Evolutionary conservation across 2,329 filamentous ascomycete genomes (phyloP).

Genomic region (Sporothrix brasiliensis): DNA sequence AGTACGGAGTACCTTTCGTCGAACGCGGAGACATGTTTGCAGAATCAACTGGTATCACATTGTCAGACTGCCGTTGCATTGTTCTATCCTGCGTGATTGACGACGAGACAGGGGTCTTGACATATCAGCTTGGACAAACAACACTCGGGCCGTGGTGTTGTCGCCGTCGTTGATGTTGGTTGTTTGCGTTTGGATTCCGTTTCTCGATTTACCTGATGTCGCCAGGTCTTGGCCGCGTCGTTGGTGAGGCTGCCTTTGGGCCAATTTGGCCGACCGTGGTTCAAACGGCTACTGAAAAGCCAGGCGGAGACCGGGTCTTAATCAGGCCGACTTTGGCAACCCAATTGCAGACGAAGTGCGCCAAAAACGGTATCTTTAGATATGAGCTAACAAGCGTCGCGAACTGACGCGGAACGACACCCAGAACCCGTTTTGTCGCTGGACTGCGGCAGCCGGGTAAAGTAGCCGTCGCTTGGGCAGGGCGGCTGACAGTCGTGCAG

Average conservation of each 20-base stretch:
- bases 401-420: no score
- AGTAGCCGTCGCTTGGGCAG: no score
- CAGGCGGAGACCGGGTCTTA: not conserved
- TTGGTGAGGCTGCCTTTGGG: not conserved
- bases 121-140: not conserved
- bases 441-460: no score
- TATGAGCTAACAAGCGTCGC: not conserved
- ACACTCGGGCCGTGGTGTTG: constrained; percentile 1
- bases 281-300: not conserved
- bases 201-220: not conserved
- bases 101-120: not conserved
- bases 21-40: not conserved
- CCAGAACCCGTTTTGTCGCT: no score
- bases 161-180: not conserved
- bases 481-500: no score
- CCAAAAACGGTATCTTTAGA: not conserved
- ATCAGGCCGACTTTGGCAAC: not conserved
- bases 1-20: no score
- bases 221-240: not conserved
- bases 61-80: no score
- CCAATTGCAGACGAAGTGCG: no score
- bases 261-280: not conserved
- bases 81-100: not conserved
- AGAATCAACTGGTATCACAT: no score
- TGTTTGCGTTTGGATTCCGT: no score